These are phyloP conservation scores for Odontarrhena argentea DNA, from an alignment of 345 rosid species.

Conservation along the genomic window DNA sequence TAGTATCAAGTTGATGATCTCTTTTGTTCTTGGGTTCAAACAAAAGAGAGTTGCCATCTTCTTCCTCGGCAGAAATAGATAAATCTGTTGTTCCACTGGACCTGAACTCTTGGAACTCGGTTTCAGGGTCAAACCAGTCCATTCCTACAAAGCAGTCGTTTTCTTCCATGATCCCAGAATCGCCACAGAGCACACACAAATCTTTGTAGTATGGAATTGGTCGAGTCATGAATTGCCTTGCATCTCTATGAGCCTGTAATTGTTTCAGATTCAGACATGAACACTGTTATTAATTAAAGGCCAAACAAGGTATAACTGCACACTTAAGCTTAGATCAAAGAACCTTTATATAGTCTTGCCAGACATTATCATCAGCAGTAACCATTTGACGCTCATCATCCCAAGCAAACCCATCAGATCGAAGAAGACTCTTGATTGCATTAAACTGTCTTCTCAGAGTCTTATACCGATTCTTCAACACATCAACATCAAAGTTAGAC, in stretches of 20 bases:
- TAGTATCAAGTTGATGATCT: conserved; percentile 42
- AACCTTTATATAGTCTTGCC: conserved; percentile 92
- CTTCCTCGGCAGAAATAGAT: conserved; percentile 49
- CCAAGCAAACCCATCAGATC: conserved; percentile 77
- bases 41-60: conserved; percentile 41
- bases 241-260: conserved; percentile 68
- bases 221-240: conserved; percentile 76
- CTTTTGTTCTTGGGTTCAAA: conserved; percentile 51
- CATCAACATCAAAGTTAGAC: conserved; percentile 61
- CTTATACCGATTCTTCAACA: conserved; percentile 82
- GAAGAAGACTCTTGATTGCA: conserved; percentile 66
- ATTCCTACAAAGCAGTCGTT: conserved; percentile 49
- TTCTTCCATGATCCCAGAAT: conserved; percentile 44
- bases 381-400: conserved; percentile 85
- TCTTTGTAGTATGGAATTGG: conserved; percentile 78
- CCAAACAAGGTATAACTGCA: not conserved
- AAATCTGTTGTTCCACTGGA: conserved; percentile 37
- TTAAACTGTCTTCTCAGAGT: conserved; percentile 73
- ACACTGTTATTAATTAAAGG: not conserved
- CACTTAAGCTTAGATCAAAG: conserved; percentile 6
- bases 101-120: conserved; percentile 44
- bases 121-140: conserved; percentile 55
- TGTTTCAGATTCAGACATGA: conserved; percentile 15
- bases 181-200: conserved; percentile 61
- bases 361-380: conserved; percentile 75